These are phyloP conservation scores for Croton laevigatus DNA, from an alignment of 441 rosid species.

Conservation along the genomic window DNA sequence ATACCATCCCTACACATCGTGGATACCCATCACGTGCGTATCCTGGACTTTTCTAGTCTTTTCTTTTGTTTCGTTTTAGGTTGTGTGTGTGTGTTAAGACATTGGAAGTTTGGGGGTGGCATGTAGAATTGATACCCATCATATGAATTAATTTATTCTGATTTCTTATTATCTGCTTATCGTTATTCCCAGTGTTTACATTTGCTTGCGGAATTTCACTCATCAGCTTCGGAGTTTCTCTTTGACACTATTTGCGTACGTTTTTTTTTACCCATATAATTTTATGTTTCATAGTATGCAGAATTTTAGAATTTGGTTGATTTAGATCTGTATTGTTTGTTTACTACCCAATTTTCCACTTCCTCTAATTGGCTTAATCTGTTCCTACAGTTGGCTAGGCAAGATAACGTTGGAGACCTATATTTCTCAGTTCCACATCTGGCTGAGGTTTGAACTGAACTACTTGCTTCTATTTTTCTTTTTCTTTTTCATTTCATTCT, in stretches of 20 bases:
- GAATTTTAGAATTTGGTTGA: background rate
- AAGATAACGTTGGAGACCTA: conserved; percentile 96
- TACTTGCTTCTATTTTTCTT: background rate
- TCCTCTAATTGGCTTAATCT: conserved; percentile 19
- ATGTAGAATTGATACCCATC: background rate
- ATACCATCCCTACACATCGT: conserved; percentile 96
- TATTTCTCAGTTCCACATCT: conserved; percentile 96
- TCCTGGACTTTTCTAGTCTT: conserved; percentile 7
- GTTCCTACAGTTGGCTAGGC: conserved; percentile 86
- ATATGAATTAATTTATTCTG: conserved; percentile 11
- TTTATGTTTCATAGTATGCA: background rate
- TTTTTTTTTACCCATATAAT: conserved; percentile 28
- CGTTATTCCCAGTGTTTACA: conserved; percentile 68
- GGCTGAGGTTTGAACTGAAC: conserved; percentile 76
- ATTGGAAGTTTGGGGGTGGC: background rate
- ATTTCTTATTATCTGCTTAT: conserved; percentile 30
- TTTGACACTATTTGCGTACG: conserved; percentile 85
- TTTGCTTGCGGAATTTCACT: conserved; percentile 84
- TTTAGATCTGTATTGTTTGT: conserved; percentile 2
- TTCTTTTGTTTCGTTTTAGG: background rate
- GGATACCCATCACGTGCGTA: conserved; percentile 97
- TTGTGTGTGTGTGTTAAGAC: background rate
- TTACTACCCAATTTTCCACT: conserved; percentile 6
- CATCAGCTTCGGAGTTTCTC: conserved; percentile 79
- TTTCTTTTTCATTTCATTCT: background rate